Base-by-base conservation (phyloP, 345 rosid genomes). In the Sonneratia caseolaris region DNA sequence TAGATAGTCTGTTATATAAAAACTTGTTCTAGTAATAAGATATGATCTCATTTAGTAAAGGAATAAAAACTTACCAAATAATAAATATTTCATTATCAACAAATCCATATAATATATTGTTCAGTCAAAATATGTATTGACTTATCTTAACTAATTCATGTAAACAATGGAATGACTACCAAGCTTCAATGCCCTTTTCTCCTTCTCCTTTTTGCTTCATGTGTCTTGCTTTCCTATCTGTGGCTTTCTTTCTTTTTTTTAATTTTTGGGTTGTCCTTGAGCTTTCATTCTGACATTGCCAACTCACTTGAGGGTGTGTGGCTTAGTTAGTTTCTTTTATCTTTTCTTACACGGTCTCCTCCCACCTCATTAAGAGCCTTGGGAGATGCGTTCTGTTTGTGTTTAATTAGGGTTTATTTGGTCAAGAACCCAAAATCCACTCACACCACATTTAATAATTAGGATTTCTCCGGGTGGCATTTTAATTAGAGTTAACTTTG, bases 261-360 rank as follows among this genome's bases (percentile, higher is more conserved):
- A 62, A 37, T 14, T 57, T 55, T 66, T 64, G 59, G 59, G 21
- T 79, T 45, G 76, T 56, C 32, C 77, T 81, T 36, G 79, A 78
- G 84, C 84, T 77, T 71, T 86, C 85, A 72, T 37, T 89, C 84
- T 27, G 92, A 82, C 91, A 80, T 66, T 81, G 92, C 91, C 94
- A 87, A 87, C 94, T 86, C 81, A 81, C 64, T 75, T 81, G 70
- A 62, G 76, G 76, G 68, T 74, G 68, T 64, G 72, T 70, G 27
- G 77, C 71, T n/a, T 61, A 47, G 64, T 70, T 27, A 27, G 32
- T 81, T 53, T 67, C 55, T 77, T 65, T 64, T 35, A 47, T 55
- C 47, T 78, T 72, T 57, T 73, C 71, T 70, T 73, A 64, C 72
- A 74, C 77, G 21, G 62, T 56, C 62, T 56, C 24, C 62, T 21